Conservation (phyloP, 805 yeast genomes). For the Starmerella floris region DNA sequence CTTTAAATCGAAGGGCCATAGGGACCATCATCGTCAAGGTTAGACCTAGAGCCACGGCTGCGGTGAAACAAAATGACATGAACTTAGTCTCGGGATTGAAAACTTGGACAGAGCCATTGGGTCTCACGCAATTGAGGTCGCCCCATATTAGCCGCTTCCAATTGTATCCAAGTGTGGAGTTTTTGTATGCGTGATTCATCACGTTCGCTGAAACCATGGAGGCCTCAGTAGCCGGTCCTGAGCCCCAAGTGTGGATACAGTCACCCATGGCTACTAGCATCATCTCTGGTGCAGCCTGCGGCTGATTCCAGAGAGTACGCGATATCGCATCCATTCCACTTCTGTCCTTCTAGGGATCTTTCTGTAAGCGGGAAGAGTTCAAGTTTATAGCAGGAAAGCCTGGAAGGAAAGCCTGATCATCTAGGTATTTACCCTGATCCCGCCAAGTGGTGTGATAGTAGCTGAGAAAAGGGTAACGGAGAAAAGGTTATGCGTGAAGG, state of each 20-base stretch:
- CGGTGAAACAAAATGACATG: conserved; percentile 16
- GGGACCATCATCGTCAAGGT: conserved; percentile 13
- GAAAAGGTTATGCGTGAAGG: too few relatives aligned
- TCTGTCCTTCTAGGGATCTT: too few relatives aligned
- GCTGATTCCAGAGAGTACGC: background rate
- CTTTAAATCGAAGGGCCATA: conserved; percentile 5
- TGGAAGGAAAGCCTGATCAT: too few relatives aligned
- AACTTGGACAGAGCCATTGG: conserved; percentile 8
- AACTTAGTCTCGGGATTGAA: conserved; percentile 20
- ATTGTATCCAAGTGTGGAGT: background rate
- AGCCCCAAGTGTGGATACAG: too few relatives aligned
- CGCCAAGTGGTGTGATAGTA: too few relatives aligned
- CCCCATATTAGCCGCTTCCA: conserved; percentile 1
- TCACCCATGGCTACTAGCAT: background rate
- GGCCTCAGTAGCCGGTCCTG: too few relatives aligned
- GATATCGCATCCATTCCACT: too few relatives aligned
- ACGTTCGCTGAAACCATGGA: too few relatives aligned
- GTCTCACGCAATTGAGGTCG: conserved; percentile 3
- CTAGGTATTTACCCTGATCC: too few relatives aligned
- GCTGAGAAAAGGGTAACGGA: too few relatives aligned
- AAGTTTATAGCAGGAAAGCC: too few relatives aligned
- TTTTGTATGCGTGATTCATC: background rate
- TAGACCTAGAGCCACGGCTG: conserved; percentile 11
- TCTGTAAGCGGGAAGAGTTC: too few relatives aligned
- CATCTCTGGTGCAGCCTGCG: background rate